These are phyloP conservation scores for Lachnellula suecica DNA, from an alignment of 2,329 filamentous ascomycete species.

Conservation along the genomic window DNA sequence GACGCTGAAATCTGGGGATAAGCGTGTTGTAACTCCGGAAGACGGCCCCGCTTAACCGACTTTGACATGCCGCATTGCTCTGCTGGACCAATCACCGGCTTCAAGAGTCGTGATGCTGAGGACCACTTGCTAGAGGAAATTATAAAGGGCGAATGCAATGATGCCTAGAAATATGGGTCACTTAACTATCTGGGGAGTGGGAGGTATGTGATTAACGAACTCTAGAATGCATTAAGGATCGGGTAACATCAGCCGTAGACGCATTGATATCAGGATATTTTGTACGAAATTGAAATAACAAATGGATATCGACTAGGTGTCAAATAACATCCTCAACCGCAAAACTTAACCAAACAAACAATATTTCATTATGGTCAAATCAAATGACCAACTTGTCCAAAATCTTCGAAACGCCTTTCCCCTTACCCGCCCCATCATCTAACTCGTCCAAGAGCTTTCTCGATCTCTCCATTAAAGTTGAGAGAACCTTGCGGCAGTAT, in stretches of 20 bases:
- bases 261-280: too few species aligned
- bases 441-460: constrained; percentile 62
- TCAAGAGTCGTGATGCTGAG: too few species aligned
- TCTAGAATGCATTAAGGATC: too few species aligned
- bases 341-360: not conserved
- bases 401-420: constrained; percentile 61
- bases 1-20: not conserved
- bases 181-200: too few species aligned
- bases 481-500: constrained; percentile 72
- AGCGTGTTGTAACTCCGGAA: not conserved
- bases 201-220: too few species aligned
- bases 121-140: too few species aligned
- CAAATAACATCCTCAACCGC: too few species aligned
- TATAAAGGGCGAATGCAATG: too few species aligned
- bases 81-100: not conserved
- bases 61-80: not conserved
- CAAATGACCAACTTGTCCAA: constrained; percentile 60
- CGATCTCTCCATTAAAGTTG: constrained; percentile 63
- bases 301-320: too few species aligned
- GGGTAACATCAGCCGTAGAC: too few species aligned
- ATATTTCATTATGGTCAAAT: not conserved
- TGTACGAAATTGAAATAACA: too few species aligned
- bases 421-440: constrained; percentile 58
- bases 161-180: too few species aligned
- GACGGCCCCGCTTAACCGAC: not conserved